Percentiles rank a stretch among this genome's conserved stretches.
These are phyloP conservation scores for Ceriops decandra DNA, from an alignment of 345 rosid species.

Conservation along the genomic window DNA sequence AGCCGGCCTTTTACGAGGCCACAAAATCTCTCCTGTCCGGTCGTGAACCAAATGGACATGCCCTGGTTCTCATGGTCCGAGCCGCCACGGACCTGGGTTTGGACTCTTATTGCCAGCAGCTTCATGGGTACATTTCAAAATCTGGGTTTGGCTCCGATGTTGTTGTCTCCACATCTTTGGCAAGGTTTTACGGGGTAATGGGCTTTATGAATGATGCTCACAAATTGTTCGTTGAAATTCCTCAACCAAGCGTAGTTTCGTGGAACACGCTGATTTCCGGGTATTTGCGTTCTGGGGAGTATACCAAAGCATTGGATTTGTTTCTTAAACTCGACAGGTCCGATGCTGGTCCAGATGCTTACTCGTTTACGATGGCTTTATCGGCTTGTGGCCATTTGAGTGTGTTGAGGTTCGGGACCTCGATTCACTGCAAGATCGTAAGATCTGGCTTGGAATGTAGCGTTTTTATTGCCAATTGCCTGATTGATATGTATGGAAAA, in stretches of 20 bases:
- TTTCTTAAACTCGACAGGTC: slow-evolving; percentile 54
- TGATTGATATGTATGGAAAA: slow-evolving; percentile 85
- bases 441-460: slow-evolving; percentile 47
- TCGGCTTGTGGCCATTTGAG: slow-evolving; percentile 54
- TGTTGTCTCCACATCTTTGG: slow-evolving; percentile 51
- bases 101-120: slow-evolving; percentile 49
- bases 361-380: slow-evolving; percentile 60
- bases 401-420: slow-evolving; percentile 36
- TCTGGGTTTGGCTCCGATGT: slow-evolving; percentile 57
- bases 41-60: slow-evolving; percentile 33
- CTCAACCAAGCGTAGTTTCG: slow-evolving; percentile 60
- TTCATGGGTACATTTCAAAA: slow-evolving; percentile 49
- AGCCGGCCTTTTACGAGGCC: slow-evolving; percentile 28
- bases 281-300: slow-evolving; percentile 47
- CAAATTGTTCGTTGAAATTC: slow-evolving; percentile 68
- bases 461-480: slow-evolving; percentile 56
- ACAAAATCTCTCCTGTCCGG: slow-evolving; percentile 35
- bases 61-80: slow-evolving; percentile 49
- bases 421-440: slow-evolving; percentile 57
- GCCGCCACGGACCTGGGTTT: slow-evolving; percentile 45
- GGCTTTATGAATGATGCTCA: slow-evolving; percentile 40
- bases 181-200: slow-evolving; percentile 36
- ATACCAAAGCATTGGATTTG: slow-evolving; percentile 42
- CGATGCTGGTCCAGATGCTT: slow-evolving; percentile 42
- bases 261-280: slow-evolving; percentile 77